phyloP scores from a whole-genome alignment of 164 flowering plant genomes.

The Sextonia rubra region DNA sequence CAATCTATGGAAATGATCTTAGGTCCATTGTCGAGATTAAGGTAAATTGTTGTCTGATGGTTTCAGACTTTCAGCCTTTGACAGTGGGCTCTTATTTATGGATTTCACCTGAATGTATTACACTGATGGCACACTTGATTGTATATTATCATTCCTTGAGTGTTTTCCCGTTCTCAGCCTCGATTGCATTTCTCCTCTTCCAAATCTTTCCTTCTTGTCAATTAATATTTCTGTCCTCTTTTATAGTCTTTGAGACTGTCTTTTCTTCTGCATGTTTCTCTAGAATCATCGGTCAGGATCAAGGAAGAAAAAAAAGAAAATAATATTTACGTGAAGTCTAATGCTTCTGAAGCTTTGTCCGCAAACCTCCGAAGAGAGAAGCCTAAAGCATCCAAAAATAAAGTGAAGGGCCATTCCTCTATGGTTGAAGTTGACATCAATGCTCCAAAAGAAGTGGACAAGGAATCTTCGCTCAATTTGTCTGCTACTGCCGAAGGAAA shows the following conservation, averaged over 20 bases:
- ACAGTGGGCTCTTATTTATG: no score
- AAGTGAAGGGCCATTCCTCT: conserved; percentile 23
- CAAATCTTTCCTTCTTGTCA: no score
- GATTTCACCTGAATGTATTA: no score
- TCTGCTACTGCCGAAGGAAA: conserved; percentile 28
- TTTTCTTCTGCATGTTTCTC: background rate
- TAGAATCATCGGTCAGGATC: conserved; percentile 39
- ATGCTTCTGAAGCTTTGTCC: conserved; percentile 25
- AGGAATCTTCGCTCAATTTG: conserved; percentile 17
- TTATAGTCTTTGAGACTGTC: no score
- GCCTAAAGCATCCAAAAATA: conserved; percentile 24
- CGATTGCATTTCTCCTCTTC: no score
- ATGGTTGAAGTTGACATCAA: conserved; percentile 15
- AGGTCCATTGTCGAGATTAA: no score
- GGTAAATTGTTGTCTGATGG: no score
- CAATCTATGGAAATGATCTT: no score
- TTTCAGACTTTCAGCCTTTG: no score
- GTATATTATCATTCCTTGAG: no score
- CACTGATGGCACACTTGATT: no score
- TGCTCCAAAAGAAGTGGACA: conserved; percentile 23
- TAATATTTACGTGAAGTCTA: conserved; percentile 28
- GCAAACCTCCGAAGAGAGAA: conserved; percentile 29
- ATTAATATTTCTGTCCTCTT: background rate
- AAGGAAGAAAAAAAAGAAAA: conserved; percentile 29
- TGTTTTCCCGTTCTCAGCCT: no score